Evolutionary conservation across 208 protist species (phyloP), one percentile per base, ranked within the genome.

Genomic region (Leishmania braziliensis): DNA sequence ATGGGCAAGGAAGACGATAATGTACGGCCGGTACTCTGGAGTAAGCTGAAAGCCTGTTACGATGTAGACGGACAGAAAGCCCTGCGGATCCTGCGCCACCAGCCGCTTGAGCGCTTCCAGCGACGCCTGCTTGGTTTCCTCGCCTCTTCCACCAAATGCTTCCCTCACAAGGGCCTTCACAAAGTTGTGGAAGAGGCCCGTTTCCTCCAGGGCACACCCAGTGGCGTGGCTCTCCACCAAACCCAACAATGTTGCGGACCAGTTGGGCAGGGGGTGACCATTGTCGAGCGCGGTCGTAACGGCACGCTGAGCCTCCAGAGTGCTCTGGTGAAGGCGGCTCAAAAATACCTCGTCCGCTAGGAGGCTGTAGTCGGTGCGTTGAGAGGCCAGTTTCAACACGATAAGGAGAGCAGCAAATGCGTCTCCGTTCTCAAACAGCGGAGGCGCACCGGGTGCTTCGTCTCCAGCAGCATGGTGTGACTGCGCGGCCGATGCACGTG

Each of bases 1-100:
- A n/a, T 79, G 71, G 0, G 84, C 58, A 58, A 89, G 88, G 46
- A 93, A 89, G 50, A 87, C 78, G 56, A 90, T 29, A 12, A 86
- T 72, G 66, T 78, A 79, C 36, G 81, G 79, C 5, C 82, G 69
- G 80, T 78, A 88, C 29, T 74, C 54, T 6, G 76, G 63, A 23
- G 85, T 39, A 29, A 81, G 63, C 9, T 72, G 63, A 72, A 88
- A 90, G 46, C 75, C 39, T 23, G 71, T 78, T 5, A 74, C 63
- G 39, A 90, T 73, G 8, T 71, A 81, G 23, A 16, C 81, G 48
- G 71, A 56, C 54, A 89, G 82, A 63, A 92, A 86, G 14, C 69
- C 78, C 8, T 78, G 69, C 5, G 81, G 23, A 39, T 85, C 77
- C 50, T 88, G 83, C n/a, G 82, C 78, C 8, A 86, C 84, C 12